Base-by-base conservation (phyloP, 2,329 filamentous ascomycete species). In the Phialocephala sp. region DNA sequence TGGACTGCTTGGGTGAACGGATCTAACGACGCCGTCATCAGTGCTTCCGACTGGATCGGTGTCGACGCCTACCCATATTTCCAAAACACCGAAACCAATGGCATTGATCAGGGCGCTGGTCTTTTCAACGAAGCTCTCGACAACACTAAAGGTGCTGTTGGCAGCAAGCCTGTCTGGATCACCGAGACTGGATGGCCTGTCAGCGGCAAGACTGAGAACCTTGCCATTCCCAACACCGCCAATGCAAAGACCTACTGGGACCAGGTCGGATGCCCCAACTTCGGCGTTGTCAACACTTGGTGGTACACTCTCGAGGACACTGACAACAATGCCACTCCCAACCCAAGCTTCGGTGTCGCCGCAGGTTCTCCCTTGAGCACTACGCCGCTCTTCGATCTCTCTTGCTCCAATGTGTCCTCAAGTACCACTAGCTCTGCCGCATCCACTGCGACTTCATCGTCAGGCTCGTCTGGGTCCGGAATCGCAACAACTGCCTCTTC, bases 101-200 rank as follows among this genome's bases (percentile, higher is more conserved):
- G 79, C 72, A 89, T 96, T 73, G 82, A 81, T 1, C 83, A 88
- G 68, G 89, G 84, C 72, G 85, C 87, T 74, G 72, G 77, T 20
- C 86, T 93, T 59, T 95, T 96, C 82, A 82, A 89, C 74, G 82
- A 85, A 15, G 89, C 92, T 18, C 82, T 91, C 45, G 79, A 83
- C 59, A 82, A 84, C 66, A 91, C 90, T 39, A 78, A 84, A 68
- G 79, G 76, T 18, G 88, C 82, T 54, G 83, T 86, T 41, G 81
- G 83, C 41, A 86, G 85, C 75, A 94, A 93, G 84, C 82, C 86
- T 20, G 85, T 96, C 72, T 95, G 91, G 91, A 85, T 96, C 68
- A 95, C 93, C 35, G 93, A 97, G 84, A 95, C 92, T 18, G 93
- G 93, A 70, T 95, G 91, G 87, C 93, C 93, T 58, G 87, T 93